Base-by-base conservation (phyloP, 2,329 filamentous ascomycete species). In the Fusarium anguioides region DNA sequence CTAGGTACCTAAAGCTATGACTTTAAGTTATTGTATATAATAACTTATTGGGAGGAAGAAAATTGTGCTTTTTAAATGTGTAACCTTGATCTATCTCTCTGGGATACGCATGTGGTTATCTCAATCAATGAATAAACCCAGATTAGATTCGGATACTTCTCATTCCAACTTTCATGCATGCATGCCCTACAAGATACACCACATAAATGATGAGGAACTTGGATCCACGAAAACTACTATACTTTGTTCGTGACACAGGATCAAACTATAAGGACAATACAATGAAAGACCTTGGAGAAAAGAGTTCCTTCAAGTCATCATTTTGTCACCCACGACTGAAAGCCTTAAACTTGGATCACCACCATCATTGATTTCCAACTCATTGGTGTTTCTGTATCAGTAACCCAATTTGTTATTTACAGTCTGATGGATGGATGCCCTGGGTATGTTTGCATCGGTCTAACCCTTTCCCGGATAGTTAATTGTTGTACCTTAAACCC, bases 391-490 rank as follows among this genome's bases (percentile, higher is more conserved):
- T n/a, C 29, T 17, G 6, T n/a, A 23, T 23, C n/a, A 26, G 26
- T 20, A 27, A 17, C 23, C 33, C 20, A 39, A 31, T 17, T n/a
- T 24, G 35, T 42, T 27, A 40, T 55, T 33, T 24, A 36, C 52
- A 23, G 17, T n/a, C 18, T 27, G 40, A 29, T 46, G 8, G 20
- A 41, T n/a, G n/a, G n/a, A n/a, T n/a, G n/a, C n/a, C 35, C 20
- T 29, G 27, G 40, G 46, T 27, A 31, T 29, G 39, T 40, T 36
- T 52, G 37, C 37, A 60, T 42, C 41, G 18, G 20, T 18, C 56
- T 47, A 31, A 45, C 18, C 44, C 26, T 40, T 49, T 47, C 55
- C 40, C 41, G 45, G 45, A 66, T 50, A 26, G 60, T 54, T 20
- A 62, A 44, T 40, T 20, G 29, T n/a, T 18, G 40, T 36, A 51